Conservation (phyloP, 2,329 filamentous ascomycete genomes). For the Colletotrichum sp. region DNA sequence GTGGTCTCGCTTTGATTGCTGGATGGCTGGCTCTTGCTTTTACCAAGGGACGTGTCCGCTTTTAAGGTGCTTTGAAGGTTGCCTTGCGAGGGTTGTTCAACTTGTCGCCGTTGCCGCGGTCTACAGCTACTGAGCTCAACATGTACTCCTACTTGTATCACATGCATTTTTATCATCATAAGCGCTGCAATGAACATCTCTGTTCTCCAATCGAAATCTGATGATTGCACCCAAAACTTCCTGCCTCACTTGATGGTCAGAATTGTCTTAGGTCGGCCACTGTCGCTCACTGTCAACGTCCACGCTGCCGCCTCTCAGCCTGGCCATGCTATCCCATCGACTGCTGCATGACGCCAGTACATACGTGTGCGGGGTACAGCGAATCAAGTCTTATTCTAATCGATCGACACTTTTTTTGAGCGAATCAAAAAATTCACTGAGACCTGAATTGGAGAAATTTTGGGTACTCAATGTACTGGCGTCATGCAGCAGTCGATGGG, state of each 20-base stretch:
- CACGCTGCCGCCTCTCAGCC: not conserved
- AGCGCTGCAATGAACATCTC: not conserved
- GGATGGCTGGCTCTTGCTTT: slow-evolving; percentile 59
- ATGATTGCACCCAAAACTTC: not conserved
- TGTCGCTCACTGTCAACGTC: not conserved
- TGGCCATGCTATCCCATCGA: not conserved
- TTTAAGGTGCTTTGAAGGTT: not conserved
- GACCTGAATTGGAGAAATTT: no score
- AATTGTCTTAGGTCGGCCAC: not conserved
- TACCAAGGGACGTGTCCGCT: slow-evolving; percentile 8
- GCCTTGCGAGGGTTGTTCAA: not conserved
- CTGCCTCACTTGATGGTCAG: no score
- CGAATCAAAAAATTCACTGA: no score
- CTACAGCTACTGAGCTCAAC: not conserved
- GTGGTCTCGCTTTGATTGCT: slow-evolving; percentile 67
- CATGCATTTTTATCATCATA: not conserved
- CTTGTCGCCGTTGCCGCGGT: not conserved
- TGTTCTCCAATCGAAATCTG: not conserved
- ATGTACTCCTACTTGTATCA: not conserved
- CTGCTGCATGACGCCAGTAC: no score
- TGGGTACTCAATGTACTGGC: no score
- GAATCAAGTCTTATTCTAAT: no score
- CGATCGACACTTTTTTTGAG: no score
- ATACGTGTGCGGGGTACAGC: no score
- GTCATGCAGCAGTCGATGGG: no score